Conservation (phyloP, 202 grass and related monocot species). For the Musa balbisiana region DNA sequence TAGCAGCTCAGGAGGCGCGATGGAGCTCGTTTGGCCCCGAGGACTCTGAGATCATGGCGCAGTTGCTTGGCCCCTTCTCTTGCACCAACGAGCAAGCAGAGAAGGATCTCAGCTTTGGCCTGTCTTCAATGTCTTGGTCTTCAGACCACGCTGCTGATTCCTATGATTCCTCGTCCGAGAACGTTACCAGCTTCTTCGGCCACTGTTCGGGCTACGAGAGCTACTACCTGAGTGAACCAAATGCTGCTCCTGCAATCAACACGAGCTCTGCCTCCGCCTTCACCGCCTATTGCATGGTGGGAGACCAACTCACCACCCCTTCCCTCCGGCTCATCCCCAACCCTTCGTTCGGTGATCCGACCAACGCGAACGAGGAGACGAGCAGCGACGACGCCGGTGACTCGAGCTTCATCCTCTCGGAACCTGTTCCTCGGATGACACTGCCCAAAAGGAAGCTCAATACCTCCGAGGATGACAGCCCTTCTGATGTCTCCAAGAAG, state of each 20-base stretch:
- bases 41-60: slow-evolving; percentile 68
- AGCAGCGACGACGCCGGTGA: slow-evolving; percentile 18
- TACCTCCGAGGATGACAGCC: slow-evolving; percentile 8
- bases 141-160: slow-evolving; percentile 23
- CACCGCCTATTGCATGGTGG: slow-evolving; percentile 42
- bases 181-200: slow-evolving; percentile 21
- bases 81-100: slow-evolving; percentile 28
- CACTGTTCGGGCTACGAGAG: slow-evolving; percentile 24
- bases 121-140: slow-evolving; percentile 35
- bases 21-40: slow-evolving; percentile 43
- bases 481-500: slow-evolving; percentile 33
- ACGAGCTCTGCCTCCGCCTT: slow-evolving; percentile 21
- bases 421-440: not conserved
- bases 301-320: slow-evolving; percentile 18
- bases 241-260: slow-evolving; percentile 41
- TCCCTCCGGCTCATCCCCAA: slow-evolving; percentile 16
- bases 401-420: not conserved
- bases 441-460: slow-evolving; percentile 35
- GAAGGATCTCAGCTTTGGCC: slow-evolving; percentile 25
- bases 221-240: slow-evolving; percentile 45
- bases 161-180: slow-evolving; percentile 22
- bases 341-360: slow-evolving; percentile 16
- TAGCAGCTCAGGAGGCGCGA: slow-evolving; percentile 17
- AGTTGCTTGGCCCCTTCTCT: slow-evolving; percentile 45
- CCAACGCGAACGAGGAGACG: slow-evolving; percentile 1